Evolutionary conservation across 306 rosid genomes (phyloP).

Genomic region (Citrullus mucosospermus): DNA sequence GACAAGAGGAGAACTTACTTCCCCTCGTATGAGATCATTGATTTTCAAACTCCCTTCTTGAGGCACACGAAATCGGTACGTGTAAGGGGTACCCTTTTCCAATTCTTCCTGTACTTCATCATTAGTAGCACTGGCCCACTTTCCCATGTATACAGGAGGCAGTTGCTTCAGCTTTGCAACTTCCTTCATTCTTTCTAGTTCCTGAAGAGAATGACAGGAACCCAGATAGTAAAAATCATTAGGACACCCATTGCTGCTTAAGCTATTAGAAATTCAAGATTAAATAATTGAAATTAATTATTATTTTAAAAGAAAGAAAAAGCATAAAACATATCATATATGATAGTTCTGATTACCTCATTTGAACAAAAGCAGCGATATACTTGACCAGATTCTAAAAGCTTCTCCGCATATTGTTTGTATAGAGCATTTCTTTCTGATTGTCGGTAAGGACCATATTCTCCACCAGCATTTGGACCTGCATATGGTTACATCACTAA

Average conservation of each 20-base stretch:
- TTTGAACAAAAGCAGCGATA: slow-evolving; percentile 87
- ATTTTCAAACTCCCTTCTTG: slow-evolving; percentile 26
- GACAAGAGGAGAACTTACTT: slow-evolving; percentile 31
- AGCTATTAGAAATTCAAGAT: background rate
- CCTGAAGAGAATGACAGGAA: slow-evolving; percentile 26
- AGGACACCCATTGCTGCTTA: background rate
- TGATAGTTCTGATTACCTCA: slow-evolving; percentile 38
- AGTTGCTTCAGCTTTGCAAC: slow-evolving; percentile 33
- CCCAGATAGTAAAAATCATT: background rate
- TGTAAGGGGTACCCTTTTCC: slow-evolving; percentile 3
- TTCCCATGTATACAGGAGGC: slow-evolving; percentile 85
- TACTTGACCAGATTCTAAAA: slow-evolving; percentile 56
- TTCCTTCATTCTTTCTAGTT: slow-evolving; percentile 89
- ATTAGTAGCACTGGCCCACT: slow-evolving; percentile 40
- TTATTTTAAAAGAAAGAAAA: background rate
- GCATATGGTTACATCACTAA: slow-evolving; percentile 14
- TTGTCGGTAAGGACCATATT: slow-evolving; percentile 85
- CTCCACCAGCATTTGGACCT: slow-evolving; percentile 96
- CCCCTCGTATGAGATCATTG: slow-evolving; percentile 77
- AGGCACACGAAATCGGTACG: slow-evolving; percentile 5
- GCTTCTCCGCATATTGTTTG: slow-evolving; percentile 67
- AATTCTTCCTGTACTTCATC: slow-evolving; percentile 2
- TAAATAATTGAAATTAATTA: no score
- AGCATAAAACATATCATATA: background rate
- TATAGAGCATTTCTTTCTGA: slow-evolving; percentile 83